Evolutionary conservation across 495 filamentous ascomycete genomes (phyloP).

Genomic region (Saxispiralis lemnorum): DNA sequence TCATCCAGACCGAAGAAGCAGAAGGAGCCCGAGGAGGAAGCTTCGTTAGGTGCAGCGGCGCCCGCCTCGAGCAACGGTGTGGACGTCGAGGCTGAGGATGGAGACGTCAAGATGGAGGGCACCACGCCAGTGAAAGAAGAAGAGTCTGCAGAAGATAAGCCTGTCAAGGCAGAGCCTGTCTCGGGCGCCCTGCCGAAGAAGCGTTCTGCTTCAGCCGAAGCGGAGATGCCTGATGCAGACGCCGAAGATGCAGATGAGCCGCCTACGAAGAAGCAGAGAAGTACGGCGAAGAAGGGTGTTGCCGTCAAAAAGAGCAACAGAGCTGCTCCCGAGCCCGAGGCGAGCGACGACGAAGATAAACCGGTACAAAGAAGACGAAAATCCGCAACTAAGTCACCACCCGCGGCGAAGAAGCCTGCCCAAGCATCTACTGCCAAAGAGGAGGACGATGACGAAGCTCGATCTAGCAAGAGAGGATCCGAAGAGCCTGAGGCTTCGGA

Average conservation of each 20-base stretch:
- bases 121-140: conserved; percentile 13
- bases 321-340: conserved; percentile 18
- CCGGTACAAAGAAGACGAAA: conserved; percentile 26
- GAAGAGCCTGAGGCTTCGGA: conserved; percentile 21
- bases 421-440: conserved; percentile 9
- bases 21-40: conserved; percentile 20
- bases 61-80: conserved; percentile 12
- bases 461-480: conserved; percentile 12
- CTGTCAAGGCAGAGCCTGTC: conserved; percentile 4
- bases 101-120: conserved; percentile 11
- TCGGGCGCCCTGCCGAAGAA: conserved; percentile 7
- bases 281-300: conserved; percentile 17
- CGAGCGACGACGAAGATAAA: conserved; percentile 24
- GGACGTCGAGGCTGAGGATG: conserved; percentile 9
- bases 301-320: conserved; percentile 17
- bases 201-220: conserved; percentile 12
- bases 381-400: neutral
- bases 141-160: neutral
- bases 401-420: neutral
- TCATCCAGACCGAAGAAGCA: conserved; percentile 17
- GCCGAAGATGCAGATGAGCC: conserved; percentile 33
- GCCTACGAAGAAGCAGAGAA: conserved; percentile 32
- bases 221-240: conserved; percentile 25
- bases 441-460: conserved; percentile 17
- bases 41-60: conserved; percentile 15